These are phyloP conservation scores for Mediolabrus comicus DNA, from an alignment of 108 stramenopile species.

Conservation along the genomic window DNA sequence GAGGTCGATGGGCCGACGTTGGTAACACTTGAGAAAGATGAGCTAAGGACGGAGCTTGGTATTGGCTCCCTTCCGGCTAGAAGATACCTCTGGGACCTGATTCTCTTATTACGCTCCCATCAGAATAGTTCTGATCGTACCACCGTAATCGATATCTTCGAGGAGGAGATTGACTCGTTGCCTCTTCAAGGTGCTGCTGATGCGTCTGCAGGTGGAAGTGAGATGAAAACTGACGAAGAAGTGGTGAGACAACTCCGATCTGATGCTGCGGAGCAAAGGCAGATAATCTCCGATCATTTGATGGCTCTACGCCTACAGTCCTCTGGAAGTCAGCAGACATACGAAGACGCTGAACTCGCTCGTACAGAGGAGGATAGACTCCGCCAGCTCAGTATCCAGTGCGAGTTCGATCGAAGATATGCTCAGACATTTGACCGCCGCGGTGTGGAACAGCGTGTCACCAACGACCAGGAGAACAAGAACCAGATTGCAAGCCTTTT, in stretches of 20 bases:
- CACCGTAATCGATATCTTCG: constrained; percentile 30
- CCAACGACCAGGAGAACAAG: not conserved
- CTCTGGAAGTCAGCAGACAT: constrained; percentile 15
- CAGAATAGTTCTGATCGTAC: constrained; percentile 27
- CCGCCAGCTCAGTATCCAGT: constrained; percentile 20
- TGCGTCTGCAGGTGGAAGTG: constrained; percentile 8
- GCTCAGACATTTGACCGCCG: constrained; percentile 19
- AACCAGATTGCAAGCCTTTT: constrained; percentile 31
- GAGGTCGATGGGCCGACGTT: constrained; percentile 56
- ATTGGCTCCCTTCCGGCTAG: constrained; percentile 46
- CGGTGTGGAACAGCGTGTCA: constrained; percentile 25
- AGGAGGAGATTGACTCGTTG: constrained; percentile 42
- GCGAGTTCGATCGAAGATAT: constrained; percentile 35
- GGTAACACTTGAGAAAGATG: constrained; percentile 41
- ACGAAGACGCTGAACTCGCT: constrained; percentile 50
- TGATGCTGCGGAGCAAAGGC: constrained; percentile 26
- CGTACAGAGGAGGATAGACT: constrained; percentile 46
- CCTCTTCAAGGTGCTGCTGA: not conserved
- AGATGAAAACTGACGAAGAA: constrained; percentile 5
- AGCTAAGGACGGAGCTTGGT: constrained; percentile 46
- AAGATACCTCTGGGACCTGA: constrained; percentile 51
- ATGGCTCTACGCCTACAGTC: constrained; percentile 34
- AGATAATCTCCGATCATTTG: constrained; percentile 40
- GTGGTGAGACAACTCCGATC: not conserved
- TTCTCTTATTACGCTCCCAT: constrained; percentile 24